Conservation (phyloP, 306 rosid genomes). For the Castanea crenata region DNA sequence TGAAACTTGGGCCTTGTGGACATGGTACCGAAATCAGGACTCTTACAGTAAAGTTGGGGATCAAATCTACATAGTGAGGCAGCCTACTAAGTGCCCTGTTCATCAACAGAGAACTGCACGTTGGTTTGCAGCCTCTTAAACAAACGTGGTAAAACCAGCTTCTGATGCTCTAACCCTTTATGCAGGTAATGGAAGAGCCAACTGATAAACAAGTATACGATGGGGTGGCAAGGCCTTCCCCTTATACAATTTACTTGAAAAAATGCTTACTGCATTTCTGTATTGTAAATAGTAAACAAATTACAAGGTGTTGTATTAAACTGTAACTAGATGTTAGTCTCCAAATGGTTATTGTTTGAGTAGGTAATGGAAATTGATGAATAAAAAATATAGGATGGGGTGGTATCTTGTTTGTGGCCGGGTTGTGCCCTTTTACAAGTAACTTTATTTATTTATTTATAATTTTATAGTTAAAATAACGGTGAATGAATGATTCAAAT, state of each 20-base stretch:
- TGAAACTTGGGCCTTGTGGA: slow-evolving; percentile 81
- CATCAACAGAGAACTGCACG: slow-evolving; percentile 8
- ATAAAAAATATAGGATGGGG: background rate
- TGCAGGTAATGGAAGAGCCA: background rate
- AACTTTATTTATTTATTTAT: background rate
- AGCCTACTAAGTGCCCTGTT: slow-evolving; percentile 51
- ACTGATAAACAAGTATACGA: background rate
- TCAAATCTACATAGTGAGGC: slow-evolving; percentile 75
- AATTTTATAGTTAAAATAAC: too few species aligned
- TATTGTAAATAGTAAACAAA: background rate
- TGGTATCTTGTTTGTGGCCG: background rate
- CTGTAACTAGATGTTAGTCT: too few species aligned
- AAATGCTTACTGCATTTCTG: background rate
- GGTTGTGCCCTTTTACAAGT: background rate
- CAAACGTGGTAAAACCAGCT: background rate
- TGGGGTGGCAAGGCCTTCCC: background rate
- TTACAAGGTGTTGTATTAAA: too few species aligned
- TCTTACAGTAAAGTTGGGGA: slow-evolving; percentile 52
- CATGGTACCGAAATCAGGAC: slow-evolving; percentile 82
- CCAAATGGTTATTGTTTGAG: too few species aligned
- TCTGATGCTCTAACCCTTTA: background rate
- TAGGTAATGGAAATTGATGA: background rate
- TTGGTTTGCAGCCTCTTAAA: slow-evolving; percentile 33
- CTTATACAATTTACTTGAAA: background rate
- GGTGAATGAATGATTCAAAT: too few species aligned